Conservation (phyloP, 2,329 filamentous ascomycete species). For the Drechmeria coniospora region DNA sequence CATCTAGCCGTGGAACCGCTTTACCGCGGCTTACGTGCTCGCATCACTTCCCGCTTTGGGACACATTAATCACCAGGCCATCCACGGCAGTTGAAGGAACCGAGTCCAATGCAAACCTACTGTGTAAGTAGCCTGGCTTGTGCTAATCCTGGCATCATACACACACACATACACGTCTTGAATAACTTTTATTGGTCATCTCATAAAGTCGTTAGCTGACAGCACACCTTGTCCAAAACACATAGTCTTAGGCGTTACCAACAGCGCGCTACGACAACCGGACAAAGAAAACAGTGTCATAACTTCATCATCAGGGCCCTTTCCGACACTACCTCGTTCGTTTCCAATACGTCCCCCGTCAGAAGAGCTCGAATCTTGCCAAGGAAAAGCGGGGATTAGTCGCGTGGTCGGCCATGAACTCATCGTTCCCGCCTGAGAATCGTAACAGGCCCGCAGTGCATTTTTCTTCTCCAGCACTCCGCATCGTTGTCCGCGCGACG, state of each 20-base stretch:
- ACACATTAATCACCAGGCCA: no score
- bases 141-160: neutral
- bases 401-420: constrained; percentile 11
- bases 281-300: constrained; percentile 14
- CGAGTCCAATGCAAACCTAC: no score
- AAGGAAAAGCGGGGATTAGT: constrained; percentile 8
- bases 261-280: constrained; percentile 11
- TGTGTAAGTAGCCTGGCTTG: no score
- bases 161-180: neutral
- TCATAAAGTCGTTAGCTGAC: constrained; percentile 24
- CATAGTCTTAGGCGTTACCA: constrained; percentile 15
- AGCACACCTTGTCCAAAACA: constrained; percentile 20
- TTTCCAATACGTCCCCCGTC: constrained; percentile 9
- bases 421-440: constrained; percentile 19
- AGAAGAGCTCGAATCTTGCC: constrained; percentile 6
- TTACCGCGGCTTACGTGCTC: no score
- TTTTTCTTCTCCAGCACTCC: constrained; percentile 16
- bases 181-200: constrained; percentile 23
- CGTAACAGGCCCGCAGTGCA: constrained; percentile 20
- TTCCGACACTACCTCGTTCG: constrained; percentile 11
- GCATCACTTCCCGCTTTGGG: no score
- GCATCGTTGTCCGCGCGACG: constrained; percentile 14
- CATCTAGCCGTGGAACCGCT: no score
- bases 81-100: no score
- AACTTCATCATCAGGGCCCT: constrained; percentile 19